These are phyloP conservation scores for Moniliella sp. DNA, from an alignment of 1,284 basidiomycete species.

Conservation along the genomic window DNA sequence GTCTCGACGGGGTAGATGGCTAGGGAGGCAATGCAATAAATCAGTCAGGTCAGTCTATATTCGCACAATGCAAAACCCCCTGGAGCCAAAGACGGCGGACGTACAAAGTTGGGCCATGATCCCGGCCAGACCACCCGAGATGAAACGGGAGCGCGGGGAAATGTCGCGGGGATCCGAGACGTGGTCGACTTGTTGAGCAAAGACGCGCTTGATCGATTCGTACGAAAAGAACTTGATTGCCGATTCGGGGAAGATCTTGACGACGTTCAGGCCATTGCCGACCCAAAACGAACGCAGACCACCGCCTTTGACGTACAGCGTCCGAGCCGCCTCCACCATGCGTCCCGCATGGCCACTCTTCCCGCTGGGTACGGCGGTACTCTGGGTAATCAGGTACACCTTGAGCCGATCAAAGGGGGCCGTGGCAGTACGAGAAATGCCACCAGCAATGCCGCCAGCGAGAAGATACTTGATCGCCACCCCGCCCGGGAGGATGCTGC, in stretches of 20 bases:
- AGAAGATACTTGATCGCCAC: conserved; percentile 69
- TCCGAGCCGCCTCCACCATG: conserved; percentile 50
- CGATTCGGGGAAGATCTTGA: conserved; percentile 87
- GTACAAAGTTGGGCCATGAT: conserved; percentile 64
- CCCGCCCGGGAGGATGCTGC: conserved; percentile 45
- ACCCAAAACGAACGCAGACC: conserved; percentile 82
- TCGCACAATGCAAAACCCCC: too few relatives aligned
- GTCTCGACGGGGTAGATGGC: conserved; percentile 33
- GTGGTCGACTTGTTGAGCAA: conserved; percentile 72
- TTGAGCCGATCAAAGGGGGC: conserved; percentile 94
- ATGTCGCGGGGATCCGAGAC: conserved; percentile 76
- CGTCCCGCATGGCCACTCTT: conserved; percentile 45
- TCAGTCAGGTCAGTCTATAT: too few relatives aligned
- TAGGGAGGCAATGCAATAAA: background rate
- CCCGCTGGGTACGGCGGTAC: conserved; percentile 11
- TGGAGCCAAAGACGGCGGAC: background rate
- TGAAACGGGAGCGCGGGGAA: conserved; percentile 69
- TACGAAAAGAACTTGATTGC: conserved; percentile 96
- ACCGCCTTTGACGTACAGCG: conserved; percentile 55
- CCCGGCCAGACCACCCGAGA: conserved; percentile 85
- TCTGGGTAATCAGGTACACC: conserved; percentile 75
- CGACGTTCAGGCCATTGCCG: conserved; percentile 45
- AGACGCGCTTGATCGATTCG: conserved; percentile 81
- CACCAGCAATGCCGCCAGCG: conserved; percentile 81
- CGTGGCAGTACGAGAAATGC: conserved; percentile 85